A percentile compares a stretch with the other conserved stretches of the same genome.
Evolutionary conservation across 495 filamentous ascomycete species (phyloP).

Genomic region (Delitschia confertaspora): DNA sequence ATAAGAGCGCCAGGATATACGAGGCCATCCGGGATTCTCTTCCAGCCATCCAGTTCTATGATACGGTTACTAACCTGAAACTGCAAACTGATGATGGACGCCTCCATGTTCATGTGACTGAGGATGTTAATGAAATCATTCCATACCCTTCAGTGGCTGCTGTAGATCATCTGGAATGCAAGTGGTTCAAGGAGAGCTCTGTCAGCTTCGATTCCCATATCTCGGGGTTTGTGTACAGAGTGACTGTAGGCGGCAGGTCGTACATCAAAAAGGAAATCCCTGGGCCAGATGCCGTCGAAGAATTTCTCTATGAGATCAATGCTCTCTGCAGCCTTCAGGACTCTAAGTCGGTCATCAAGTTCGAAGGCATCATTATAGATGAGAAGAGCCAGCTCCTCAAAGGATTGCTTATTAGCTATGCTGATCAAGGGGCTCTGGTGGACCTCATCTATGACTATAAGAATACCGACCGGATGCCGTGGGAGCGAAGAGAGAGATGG

Average conservation of each 20-base stretch:
- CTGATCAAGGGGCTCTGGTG: constrained; percentile 75
- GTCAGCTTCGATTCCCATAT: constrained; percentile 84
- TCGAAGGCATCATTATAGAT: constrained; percentile 84
- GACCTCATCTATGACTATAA: constrained; percentile 79
- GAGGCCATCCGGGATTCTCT: constrained; percentile 91
- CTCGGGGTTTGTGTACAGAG: constrained; percentile 96
- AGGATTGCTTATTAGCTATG: constrained; percentile 83
- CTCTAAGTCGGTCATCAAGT: constrained; percentile 71
- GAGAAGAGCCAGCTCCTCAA: constrained; percentile 67
- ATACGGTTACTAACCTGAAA: constrained; percentile 93
- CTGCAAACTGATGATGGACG: constrained; percentile 82
- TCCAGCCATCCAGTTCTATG: constrained; percentile 85
- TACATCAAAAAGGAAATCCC: constrained; percentile 99
- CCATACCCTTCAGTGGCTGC: constrained; percentile 69
- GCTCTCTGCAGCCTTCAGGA: constrained; percentile 70
- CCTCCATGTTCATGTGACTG: constrained; percentile 95
- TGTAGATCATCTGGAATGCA: constrained; percentile 65
- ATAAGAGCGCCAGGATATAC: constrained; percentile 92
- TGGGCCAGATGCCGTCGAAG: constrained; percentile 89
- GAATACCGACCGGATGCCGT: constrained; percentile 46
- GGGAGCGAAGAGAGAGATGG: constrained; percentile 77
- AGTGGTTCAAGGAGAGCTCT: constrained; percentile 58
- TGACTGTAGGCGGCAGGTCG: constrained; percentile 53
- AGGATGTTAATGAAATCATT: constrained; percentile 93
- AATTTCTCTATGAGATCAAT: constrained; percentile 97